Conservation (phyloP, 768 basidiomycete genomes). For the Macrocybe gigantea region DNA sequence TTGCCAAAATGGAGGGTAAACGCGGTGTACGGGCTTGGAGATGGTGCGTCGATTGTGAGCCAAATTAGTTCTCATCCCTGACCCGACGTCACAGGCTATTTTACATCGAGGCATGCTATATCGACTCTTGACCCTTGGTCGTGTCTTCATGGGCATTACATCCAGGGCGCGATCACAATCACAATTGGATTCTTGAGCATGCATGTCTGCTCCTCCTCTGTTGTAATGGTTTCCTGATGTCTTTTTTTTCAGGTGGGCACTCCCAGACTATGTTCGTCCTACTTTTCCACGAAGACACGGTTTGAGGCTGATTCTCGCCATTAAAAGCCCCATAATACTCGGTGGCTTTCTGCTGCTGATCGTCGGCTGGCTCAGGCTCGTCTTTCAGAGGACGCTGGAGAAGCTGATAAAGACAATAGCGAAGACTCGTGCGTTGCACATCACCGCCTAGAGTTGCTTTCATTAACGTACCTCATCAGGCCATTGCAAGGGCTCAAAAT, state of each 20-base stretch:
- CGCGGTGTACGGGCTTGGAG: slow-evolving; percentile 66
- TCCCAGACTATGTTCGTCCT: slow-evolving; percentile 51
- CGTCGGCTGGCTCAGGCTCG: slow-evolving; percentile 58
- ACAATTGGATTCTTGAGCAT: slow-evolving; percentile 47
- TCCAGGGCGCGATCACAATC: slow-evolving; percentile 60
- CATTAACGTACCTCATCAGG: slow-evolving; percentile 18
- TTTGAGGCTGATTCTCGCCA: background rate
- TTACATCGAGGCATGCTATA: slow-evolving; percentile 50
- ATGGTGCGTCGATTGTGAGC: slow-evolving; percentile 36
- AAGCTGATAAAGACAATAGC: slow-evolving; percentile 56
- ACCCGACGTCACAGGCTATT: slow-evolving; percentile 44
- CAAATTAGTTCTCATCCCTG: background rate
- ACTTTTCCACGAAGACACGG: background rate
- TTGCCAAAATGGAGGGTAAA: slow-evolving; percentile 62
- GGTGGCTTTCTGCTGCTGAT: slow-evolving; percentile 47
- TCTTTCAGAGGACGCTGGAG: slow-evolving; percentile 62
- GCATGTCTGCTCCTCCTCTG: slow-evolving; percentile 23
- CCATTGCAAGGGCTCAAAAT: slow-evolving; percentile 45
- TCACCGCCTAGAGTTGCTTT: background rate
- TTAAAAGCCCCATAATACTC: slow-evolving; percentile 52
- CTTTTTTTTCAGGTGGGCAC: slow-evolving; percentile 35
- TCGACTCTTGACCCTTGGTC: background rate
- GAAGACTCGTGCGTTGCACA: slow-evolving; percentile 45
- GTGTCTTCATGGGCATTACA: background rate
- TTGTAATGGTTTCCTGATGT: background rate